These are phyloP conservation scores for Ceriops decandra DNA, from an alignment of 345 rosid genomes.

Conservation along the genomic window DNA sequence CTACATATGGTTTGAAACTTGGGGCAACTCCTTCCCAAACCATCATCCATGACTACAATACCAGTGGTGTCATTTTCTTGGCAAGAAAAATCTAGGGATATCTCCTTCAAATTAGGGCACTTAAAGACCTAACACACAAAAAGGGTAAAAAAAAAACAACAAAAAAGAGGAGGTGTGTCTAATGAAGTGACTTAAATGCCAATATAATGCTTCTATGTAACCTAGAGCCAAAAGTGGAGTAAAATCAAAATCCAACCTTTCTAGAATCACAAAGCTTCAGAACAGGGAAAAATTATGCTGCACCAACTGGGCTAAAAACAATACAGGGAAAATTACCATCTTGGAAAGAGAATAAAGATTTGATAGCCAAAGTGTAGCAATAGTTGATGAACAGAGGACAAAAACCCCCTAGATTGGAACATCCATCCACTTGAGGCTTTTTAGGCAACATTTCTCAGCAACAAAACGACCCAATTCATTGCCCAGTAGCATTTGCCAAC, in stretches of 20 bases:
- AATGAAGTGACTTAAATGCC: slow-evolving; percentile 13
- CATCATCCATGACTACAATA: slow-evolving; percentile 59
- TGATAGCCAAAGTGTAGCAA: slow-evolving; percentile 84
- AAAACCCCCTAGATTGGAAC: slow-evolving; percentile 81
- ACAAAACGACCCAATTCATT: slow-evolving; percentile 95
- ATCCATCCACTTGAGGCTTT: slow-evolving; percentile 89
- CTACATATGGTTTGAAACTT: slow-evolving; percentile 79
- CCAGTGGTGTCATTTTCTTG: slow-evolving; percentile 78
- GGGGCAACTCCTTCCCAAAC: slow-evolving; percentile 68
- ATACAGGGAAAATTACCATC: slow-evolving; percentile 45
- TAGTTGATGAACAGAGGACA: slow-evolving; percentile 72
- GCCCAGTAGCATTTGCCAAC: slow-evolving; percentile 22
- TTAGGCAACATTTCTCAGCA: slow-evolving; percentile 78
- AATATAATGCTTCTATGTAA: background rate
- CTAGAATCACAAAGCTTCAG: background rate
- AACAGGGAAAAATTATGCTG: background rate
- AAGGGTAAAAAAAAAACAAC: background rate
- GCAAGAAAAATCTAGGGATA: slow-evolving; percentile 78
- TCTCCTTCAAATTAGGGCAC: slow-evolving; percentile 77
- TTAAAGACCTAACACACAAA: slow-evolving; percentile 47
- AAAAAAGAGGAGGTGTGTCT: background rate
- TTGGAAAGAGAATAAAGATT: slow-evolving; percentile 70
- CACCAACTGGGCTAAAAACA: background rate
- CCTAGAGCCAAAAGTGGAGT: too few species aligned
- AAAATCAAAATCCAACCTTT: too few species aligned